Percentiles rank a stretch among this genome's conserved stretches.
Conservation (phyloP, 2,329 filamentous ascomycete species). For the Pseudomassariella vexata region DNA sequence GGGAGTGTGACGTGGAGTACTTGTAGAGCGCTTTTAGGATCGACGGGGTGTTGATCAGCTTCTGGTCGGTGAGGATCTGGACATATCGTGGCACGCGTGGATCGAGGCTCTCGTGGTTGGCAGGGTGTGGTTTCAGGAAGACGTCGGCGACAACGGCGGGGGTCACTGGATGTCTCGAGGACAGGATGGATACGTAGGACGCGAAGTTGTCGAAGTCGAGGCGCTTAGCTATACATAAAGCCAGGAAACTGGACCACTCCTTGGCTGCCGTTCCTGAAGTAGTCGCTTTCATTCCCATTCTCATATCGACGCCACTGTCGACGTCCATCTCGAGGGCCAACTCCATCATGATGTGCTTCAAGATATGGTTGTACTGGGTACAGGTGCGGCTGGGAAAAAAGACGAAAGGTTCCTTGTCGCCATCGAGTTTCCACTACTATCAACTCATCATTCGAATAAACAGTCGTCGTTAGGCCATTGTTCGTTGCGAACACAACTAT, state of each 20-base stretch:
- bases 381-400: no score
- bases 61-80: conserved; percentile 44
- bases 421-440: no score
- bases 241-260: conserved; percentile 47
- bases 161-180: conserved; percentile 45
- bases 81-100: conserved; percentile 56
- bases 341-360: conserved; percentile 13
- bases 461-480: no score
- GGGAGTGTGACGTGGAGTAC: conserved; percentile 48
- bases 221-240: conserved; percentile 42
- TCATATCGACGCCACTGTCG: conserved; percentile 4
- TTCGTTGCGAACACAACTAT: no score
- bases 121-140: conserved; percentile 48
- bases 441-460: no score
- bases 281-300: no score
- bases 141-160: conserved; percentile 49
- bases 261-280: no score
- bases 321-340: conserved; percentile 13
- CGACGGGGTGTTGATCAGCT: conserved; percentile 47
- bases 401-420: no score
- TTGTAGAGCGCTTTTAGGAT: conserved; percentile 50
- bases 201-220: conserved; percentile 50
- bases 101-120: conserved; percentile 46
- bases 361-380: not conserved
- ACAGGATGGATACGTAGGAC: conserved; percentile 41